phyloP scores from a whole-genome alignment of 169 alveolate genomes.

The Cryptosporidium parvum region DNA sequence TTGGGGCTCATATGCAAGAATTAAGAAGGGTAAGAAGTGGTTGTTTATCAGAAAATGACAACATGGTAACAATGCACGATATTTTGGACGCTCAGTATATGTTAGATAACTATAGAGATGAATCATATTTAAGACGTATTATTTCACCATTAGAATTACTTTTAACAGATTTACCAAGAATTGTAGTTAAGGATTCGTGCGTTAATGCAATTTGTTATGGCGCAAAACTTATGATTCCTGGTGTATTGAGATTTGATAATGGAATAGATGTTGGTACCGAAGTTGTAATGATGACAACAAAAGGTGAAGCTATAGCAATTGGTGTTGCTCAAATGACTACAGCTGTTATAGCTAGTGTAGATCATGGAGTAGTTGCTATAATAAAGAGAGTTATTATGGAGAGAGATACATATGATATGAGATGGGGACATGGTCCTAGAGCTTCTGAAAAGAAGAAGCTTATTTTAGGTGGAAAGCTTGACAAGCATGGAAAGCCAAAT shows the following conservation, averaged over 20 bases:
- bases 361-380: slow-evolving; percentile 99
- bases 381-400: slow-evolving; percentile 99
- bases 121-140: slow-evolving; percentile 95
- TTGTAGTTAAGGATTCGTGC: slow-evolving; percentile 99
- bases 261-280: slow-evolving; percentile 96
- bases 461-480: slow-evolving; percentile 95
- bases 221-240: slow-evolving; percentile 99
- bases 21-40: slow-evolving; percentile 99
- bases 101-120: slow-evolving; percentile 94
- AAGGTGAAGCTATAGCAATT: slow-evolving; percentile 99
- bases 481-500: slow-evolving; percentile 94
- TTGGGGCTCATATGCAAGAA: slow-evolving; percentile 99
- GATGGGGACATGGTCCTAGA: slow-evolving; percentile 99
- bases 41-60: slow-evolving; percentile 95
- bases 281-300: slow-evolving; percentile 98
- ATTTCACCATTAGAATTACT: slow-evolving; percentile 97
- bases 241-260: slow-evolving; percentile 97
- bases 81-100: slow-evolving; percentile 97
- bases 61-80: slow-evolving; percentile 99
- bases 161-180: slow-evolving; percentile 94
- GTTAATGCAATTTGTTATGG: slow-evolving; percentile 99
- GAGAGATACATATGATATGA: slow-evolving; percentile 98
- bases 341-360: slow-evolving; percentile 98
- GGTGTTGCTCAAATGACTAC: slow-evolving; percentile 99
- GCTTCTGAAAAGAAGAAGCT: slow-evolving; percentile 97